A percentile compares a stretch with the other conserved stretches of the same genome.
phyloP scores from a whole-genome alignment of 805 yeast species.

The Cephaloascus albidus region DNA sequence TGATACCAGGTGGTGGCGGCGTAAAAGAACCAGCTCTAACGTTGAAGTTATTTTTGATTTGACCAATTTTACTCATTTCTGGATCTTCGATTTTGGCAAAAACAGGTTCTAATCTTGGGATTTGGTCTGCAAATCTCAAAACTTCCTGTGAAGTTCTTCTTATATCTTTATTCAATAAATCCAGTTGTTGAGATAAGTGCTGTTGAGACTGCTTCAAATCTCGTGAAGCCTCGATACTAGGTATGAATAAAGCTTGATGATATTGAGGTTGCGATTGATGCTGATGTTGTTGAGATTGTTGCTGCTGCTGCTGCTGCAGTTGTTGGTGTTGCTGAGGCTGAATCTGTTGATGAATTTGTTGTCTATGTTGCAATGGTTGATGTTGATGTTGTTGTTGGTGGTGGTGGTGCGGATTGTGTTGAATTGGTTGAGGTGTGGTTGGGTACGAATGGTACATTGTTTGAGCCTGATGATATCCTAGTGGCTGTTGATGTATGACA shows the following conservation, averaged over 20 bases:
- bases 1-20: neutral
- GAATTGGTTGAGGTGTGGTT: slow-evolving; percentile 3
- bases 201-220: slow-evolving; percentile 3
- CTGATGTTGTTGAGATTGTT: slow-evolving; percentile 3
- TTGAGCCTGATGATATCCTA: slow-evolving; percentile 1
- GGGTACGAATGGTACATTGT: slow-evolving; percentile 3
- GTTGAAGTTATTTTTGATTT: slow-evolving; percentile 1
- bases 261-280: slow-evolving; percentile 4
- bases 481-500: slow-evolving; percentile 1
- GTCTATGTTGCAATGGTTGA: slow-evolving; percentile 1
- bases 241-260: slow-evolving; percentile 1
- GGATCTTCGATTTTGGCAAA: neutral
- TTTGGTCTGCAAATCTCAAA: slow-evolving; percentile 9
- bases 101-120: slow-evolving; percentile 13
- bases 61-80: slow-evolving; percentile 1
- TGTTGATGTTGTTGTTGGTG: slow-evolving; percentile 7
- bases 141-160: slow-evolving; percentile 11
- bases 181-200: slow-evolving; percentile 2
- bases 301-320: slow-evolving; percentile 2
- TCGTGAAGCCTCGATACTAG: neutral
- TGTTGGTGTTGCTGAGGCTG: slow-evolving; percentile 2
- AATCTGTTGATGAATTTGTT: slow-evolving; percentile 1
- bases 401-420: slow-evolving; percentile 1
- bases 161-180: slow-evolving; percentile 5
- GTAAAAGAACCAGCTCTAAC: neutral